phyloP scores from a whole-genome alignment of 1,139 yeast genomes.

The Sugiyamaella paludigena region DNA sequence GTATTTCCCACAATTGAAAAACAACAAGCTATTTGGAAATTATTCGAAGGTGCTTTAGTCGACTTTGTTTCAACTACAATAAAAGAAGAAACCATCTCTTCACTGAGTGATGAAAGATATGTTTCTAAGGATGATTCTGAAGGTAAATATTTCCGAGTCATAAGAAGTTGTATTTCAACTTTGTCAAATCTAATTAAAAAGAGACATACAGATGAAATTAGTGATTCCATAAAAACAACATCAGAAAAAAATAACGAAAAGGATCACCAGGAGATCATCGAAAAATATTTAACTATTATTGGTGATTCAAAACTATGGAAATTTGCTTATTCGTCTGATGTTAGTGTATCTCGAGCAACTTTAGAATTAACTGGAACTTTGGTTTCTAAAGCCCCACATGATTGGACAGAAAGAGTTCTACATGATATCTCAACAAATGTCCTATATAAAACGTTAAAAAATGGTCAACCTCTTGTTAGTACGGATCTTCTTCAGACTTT shows the following conservation, averaged over 20 bases:
- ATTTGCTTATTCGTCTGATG: conserved; percentile 27
- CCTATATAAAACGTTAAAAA: conserved; percentile 32
- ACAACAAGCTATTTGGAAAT: conserved; percentile 57
- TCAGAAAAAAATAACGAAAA: conserved; percentile 10
- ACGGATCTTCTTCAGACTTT: conserved; percentile 33
- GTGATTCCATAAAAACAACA: conserved; percentile 5
- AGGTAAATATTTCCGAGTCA: conserved; percentile 62
- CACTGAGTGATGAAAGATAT: conserved; percentile 74
- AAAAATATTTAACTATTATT: conserved; percentile 21
- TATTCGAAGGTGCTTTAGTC: conserved; percentile 56
- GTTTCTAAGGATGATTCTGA: conserved; percentile 64
- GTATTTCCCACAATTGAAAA: conserved; percentile 63
- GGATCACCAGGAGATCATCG: conserved; percentile 10
- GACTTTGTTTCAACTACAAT: conserved; percentile 54
- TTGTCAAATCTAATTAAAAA: conserved; percentile 44
- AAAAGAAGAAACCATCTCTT: conserved; percentile 54
- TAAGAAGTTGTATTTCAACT: conserved; percentile 53
- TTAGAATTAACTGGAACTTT: conserved; percentile 22
- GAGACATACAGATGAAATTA: neutral
- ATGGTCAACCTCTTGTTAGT: conserved; percentile 29
- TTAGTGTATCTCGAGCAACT: conserved; percentile 27
- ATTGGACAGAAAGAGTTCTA: conserved; percentile 25
- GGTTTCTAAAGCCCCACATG: conserved; percentile 14
- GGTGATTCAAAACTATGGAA: conserved; percentile 32
- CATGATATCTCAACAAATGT: conserved; percentile 29